These are phyloP conservation scores for Rhododendron mucronatum DNA, from an alignment of 148 eudicot species.

Conservation along the genomic window DNA sequence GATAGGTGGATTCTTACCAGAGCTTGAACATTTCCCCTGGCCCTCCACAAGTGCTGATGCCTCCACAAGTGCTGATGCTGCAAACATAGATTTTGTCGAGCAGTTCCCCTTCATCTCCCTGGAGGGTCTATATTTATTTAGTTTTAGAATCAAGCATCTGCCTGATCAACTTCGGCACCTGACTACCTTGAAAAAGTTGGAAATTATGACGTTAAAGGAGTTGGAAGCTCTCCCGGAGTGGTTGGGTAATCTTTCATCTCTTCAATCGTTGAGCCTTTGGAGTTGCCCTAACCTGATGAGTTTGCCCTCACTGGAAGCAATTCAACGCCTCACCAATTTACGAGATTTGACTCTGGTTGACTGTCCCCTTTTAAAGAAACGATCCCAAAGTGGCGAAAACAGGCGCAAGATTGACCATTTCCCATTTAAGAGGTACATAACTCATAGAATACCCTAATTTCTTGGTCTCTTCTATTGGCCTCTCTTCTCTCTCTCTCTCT, in stretches of 20 bases:
- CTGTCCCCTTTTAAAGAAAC: background rate
- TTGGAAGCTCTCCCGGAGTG: slow-evolving; percentile 15
- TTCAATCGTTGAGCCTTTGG: background rate
- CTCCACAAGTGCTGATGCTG: background rate
- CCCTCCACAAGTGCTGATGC: background rate
- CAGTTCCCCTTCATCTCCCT: background rate
- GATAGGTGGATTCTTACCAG: background rate
- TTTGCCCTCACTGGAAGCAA: too few species aligned
- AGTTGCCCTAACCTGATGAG: too few species aligned
- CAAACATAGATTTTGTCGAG: background rate
- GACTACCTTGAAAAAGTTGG: background rate
- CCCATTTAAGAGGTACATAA: background rate
- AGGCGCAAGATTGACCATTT: background rate
- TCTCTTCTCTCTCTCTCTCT: too few species aligned
- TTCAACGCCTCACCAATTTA: too few species aligned
- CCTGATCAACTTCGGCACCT: slow-evolving; percentile 10
- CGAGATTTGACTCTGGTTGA: rapidly evolving
- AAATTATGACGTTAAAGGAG: rapidly evolving
- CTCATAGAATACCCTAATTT: too few species aligned
- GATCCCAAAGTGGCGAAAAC: background rate
- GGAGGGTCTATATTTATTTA: background rate
- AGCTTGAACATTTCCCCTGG: background rate
- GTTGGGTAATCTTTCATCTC: slow-evolving; percentile 6
- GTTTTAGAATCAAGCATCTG: background rate
- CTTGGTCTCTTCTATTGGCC: too few species aligned